Evolutionary conservation across 768 basidiomycete species (phyloP), one percentile per base, ranked within the genome.

Genomic region (Flagelloscypha sp.): DNA sequence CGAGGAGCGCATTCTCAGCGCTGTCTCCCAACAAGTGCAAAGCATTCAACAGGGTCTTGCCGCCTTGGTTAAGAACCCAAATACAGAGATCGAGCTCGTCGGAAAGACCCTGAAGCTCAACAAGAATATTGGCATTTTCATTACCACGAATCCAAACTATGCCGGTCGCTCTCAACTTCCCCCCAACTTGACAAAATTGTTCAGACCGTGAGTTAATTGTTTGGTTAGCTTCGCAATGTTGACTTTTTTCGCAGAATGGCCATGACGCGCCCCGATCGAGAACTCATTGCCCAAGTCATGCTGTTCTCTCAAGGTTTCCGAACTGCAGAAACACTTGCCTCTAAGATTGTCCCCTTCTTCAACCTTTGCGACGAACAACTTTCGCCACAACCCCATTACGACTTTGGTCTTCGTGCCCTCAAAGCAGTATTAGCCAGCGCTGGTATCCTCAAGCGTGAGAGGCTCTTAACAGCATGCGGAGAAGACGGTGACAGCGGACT

Each of bases 271-370:
- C 95, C 95, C 17, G 95, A 98, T 57, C 81, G 92, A 41, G 94
- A 99, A 56, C 80, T 99, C 31, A 99, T 99, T 50, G 95, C 95
- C 3, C 95, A 99, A 62, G 95, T 99, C 55, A 92, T 98, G 87
- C 66, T 99, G 30, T 98, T 98, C 67, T 98, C 95, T 13, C 95
- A 98, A 65, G 95, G 95, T 43, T 99, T 98, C 77, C 79, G 95
- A 24, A 92, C 92, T 9, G 95, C 95, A 6, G 95, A 99, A 59
- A 84, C 79, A 0, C 74, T 99, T n/a, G 95, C 95, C 2, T 89
- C 89, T 37, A 98, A 98, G 61, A 87, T 98, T 40, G 95, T 99
- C 8, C 95, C 95, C 0, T 98, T 99, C 70, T 99, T 99, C 74
- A 94, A 94, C 56, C 82, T 99, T 37, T 99, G 95, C 45, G 83